phyloP scores from a whole-genome alignment of 2,329 filamentous ascomycete species.

The Trichoderma aggressivum region DNA sequence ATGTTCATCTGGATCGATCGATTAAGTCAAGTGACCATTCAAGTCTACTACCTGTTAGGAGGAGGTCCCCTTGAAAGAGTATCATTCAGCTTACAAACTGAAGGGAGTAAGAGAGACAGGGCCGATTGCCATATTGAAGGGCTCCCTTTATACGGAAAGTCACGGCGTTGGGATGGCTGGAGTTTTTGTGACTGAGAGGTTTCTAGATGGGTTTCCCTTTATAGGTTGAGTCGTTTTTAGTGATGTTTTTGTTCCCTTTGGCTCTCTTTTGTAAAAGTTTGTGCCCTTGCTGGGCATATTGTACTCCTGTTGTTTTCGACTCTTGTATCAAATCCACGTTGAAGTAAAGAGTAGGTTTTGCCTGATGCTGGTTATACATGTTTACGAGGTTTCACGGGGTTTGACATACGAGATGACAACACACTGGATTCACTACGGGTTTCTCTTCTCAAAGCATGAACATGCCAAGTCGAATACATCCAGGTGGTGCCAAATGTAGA shows the following conservation, averaged over 20 bases:
- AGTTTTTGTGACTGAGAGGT: neutral
- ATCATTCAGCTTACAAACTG: neutral
- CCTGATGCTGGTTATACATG: too few relatives aligned
- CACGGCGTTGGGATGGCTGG: neutral
- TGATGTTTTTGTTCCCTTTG: neutral
- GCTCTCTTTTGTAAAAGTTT: neutral
- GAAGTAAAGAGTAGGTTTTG: too few relatives aligned
- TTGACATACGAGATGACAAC: neutral
- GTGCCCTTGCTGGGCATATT: neutral
- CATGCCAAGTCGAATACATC: neutral
- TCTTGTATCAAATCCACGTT: neutral
- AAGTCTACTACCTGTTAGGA: neutral
- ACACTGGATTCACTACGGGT: neutral
- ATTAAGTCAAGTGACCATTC: neutral
- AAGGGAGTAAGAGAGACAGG: neutral
- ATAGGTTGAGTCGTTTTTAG: neutral
- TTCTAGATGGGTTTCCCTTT: neutral
- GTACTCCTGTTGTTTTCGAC: neutral
- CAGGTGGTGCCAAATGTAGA: neutral
- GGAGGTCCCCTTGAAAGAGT: neutral
- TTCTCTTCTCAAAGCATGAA: neutral
- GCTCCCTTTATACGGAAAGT: neutral
- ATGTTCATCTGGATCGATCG: neutral
- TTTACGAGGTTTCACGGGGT: too few relatives aligned
- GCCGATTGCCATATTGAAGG: neutral